Base-by-base conservation (phyloP, 2,329 filamentous ascomycete species). In the Paracamarosporium sp. region DNA sequence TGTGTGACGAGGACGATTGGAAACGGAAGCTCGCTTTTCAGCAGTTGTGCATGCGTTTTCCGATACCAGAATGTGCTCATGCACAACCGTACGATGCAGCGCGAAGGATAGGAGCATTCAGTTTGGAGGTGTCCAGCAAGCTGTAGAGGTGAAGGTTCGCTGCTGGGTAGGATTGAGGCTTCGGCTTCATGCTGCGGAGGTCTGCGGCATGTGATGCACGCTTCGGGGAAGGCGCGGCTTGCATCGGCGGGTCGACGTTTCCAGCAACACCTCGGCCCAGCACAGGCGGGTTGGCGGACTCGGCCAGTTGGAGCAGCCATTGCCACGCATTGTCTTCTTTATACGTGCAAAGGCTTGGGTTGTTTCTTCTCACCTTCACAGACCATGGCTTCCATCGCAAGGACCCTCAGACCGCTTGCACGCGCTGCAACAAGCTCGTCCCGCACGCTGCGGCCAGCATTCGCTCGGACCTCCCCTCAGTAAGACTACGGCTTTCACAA, bases 341-440 rank as follows among this genome's bases (percentile, higher is more conserved):
- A 38, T 31, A 46, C 58, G 12, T n/a, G 41, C 25, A 35, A 40
- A 53, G 50, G 28, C 38, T 43, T 44, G 30, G 36, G 45, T 43
- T 33, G 50, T 25, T 17, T 20, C 40, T 50, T 28, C 45, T 40
- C 15, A 54, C n/a, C 55, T 12, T 33, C 50, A 50, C 24, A 59
- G 31, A 61, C 31, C 35, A 74, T 76, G 72, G 67, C 73, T 15
- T 73, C 72, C 3, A 64, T 76, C 9, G 62, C 72, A 53, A 69
- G 63, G 61, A 65, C 67, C 50, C 55, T 76, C 38, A 52, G 72
- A 56, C 72, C 73, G 28, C 64, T 75, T 56, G 62, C 66, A 20
- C 72, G 73, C 54, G 67, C 66, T 28, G 69, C 71, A 38, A 61
- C 65, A 5, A 62, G 63, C 27, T 72, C 70, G 6, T 63, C 71